Conservation (phyloP, 768 basidiomycete genomes). For the Mycena leptocephala region DNA sequence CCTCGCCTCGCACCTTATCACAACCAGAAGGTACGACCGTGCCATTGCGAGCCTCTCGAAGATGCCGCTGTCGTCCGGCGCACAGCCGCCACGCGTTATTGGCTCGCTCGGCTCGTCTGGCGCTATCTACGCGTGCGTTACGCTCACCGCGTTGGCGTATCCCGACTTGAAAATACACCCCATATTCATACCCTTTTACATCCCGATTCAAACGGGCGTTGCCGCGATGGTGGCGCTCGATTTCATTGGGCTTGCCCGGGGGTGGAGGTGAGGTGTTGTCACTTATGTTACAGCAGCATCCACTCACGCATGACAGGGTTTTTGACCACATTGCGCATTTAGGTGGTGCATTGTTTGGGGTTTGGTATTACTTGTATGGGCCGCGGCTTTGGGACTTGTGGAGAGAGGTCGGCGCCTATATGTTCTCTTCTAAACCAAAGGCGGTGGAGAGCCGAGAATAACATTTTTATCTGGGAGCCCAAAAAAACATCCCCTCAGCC, state of each 20-base stretch:
- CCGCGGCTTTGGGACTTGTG: constrained; percentile 46
- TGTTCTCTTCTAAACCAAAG: no score
- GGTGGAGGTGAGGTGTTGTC: constrained; percentile 78
- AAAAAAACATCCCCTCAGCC: no score
- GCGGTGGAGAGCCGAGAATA: no score
- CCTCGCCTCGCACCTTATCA: constrained; percentile 67
- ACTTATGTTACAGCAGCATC: no score
- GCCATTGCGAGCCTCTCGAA: constrained; percentile 34
- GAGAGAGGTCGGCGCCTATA: neutral
- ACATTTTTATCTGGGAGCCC: no score
- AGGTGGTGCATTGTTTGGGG: constrained; percentile 77
- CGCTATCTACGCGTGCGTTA: constrained; percentile 73
- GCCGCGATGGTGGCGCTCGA: constrained; percentile 68
- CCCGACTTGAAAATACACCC: constrained; percentile 69
- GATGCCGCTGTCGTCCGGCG: constrained; percentile 26
- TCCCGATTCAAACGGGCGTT: constrained; percentile 74
- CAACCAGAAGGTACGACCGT: constrained; percentile 50
- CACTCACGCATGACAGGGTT: constrained; percentile 56
- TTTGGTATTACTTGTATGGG: constrained; percentile 68
- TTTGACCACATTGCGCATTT: constrained; percentile 79
- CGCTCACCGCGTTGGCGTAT: constrained; percentile 69
- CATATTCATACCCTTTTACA: constrained; percentile 68
- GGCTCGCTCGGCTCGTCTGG: constrained; percentile 76
- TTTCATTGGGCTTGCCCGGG: constrained; percentile 68
- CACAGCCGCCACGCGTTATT: constrained; percentile 42